A percentile compares a stretch with the other conserved stretches of the same genome.
Conservation (phyloP, 768 basidiomycete species). For the Tricholoma hemisulphureum region DNA sequence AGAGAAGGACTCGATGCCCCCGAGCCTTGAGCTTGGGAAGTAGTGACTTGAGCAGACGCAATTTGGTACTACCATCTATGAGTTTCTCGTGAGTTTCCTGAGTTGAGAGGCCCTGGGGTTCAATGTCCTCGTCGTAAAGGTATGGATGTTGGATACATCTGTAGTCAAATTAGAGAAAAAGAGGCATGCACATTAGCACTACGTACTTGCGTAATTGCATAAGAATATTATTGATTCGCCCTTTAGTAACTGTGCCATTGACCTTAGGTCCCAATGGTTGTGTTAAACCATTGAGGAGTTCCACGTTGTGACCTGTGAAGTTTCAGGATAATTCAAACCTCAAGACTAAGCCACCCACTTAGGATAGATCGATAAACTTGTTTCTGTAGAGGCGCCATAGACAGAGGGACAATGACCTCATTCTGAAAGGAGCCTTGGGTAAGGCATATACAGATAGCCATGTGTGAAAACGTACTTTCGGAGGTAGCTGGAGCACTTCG, state of each 20-base stretch:
- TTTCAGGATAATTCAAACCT: constrained; percentile 1
- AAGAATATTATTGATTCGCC: constrained; percentile 74
- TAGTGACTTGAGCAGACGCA: constrained; percentile 71
- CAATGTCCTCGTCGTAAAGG: constrained; percentile 75
- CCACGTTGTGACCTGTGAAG: constrained; percentile 63
- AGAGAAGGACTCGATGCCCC: constrained; percentile 86
- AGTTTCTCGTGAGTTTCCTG: constrained; percentile 74
- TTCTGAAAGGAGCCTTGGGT: constrained; percentile 49
- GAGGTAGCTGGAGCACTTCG: constrained; percentile 88
- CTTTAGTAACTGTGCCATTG: constrained; percentile 39
- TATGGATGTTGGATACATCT: constrained; percentile 94
- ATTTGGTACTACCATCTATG: constrained; percentile 82
- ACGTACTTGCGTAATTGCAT: constrained; percentile 87
- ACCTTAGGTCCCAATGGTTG: constrained; percentile 37
- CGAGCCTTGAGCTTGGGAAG: constrained; percentile 81
- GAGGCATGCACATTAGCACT: neutral
- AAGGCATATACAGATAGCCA: neutral
- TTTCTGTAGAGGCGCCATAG: constrained; percentile 82
- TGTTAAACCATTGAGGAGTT: constrained; percentile 60
- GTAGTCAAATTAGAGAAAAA: neutral
- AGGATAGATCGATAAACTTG: constrained; percentile 86
- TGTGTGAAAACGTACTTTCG: constrained; percentile 57
- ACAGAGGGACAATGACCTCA: constrained; percentile 88
- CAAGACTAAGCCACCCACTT: constrained; percentile 43
- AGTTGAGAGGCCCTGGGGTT: constrained; percentile 57